Base-by-base conservation (phyloP, 108 stramenopile species). In the Stephanodiscus triporus region DNA sequence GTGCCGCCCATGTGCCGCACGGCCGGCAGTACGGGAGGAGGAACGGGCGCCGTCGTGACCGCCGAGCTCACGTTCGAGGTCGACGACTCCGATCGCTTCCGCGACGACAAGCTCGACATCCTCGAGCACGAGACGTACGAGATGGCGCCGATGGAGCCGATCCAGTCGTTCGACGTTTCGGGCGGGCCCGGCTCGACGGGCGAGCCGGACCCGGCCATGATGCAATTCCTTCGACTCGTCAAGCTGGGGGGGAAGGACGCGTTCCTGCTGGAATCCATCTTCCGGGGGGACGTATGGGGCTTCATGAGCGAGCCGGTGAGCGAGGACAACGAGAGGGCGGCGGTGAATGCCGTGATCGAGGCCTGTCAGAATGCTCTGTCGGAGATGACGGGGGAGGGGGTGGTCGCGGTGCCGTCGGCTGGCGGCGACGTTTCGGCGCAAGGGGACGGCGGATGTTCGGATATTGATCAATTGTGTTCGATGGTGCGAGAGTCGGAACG, bases 231-330 rank as follows among this genome's bases (percentile, higher is more conserved):
- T 14, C 80, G 97, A 58, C 69, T 97, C 58, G 80, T 73, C 37
- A 75, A 85, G 55, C 53, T 96, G 73, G 87, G 89, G 34, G 87
- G 86, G n/a, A 82, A 86, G 64, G 96, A 97, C 73, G 94, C 97
- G 9, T 97, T 97, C 57, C 81, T 97, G 61, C 73, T 97, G 70
- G 97, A 97, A 78, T 89, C 88, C 30, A 91, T 97, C 32, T 97
- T 97, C 84, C 82, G 95, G 10, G 88, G 89, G 53, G 95, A 97
- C 75, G 87, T 97, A 16, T 97, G 97, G 97, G 95, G 86, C 19
- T 94, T 95, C 89, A 96, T 97, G 95, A 82, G 83, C 20, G 66
- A 85, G 38, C 97, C 97, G 0, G 95, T 97, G 9, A 94, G 92
- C 65, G 88, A 90, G 66, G 67, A 48, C 2, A 97, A 97, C 73